Conservation (phyloP, 805 yeast genomes). For the Hanseniaspora taiwanica region DNA sequence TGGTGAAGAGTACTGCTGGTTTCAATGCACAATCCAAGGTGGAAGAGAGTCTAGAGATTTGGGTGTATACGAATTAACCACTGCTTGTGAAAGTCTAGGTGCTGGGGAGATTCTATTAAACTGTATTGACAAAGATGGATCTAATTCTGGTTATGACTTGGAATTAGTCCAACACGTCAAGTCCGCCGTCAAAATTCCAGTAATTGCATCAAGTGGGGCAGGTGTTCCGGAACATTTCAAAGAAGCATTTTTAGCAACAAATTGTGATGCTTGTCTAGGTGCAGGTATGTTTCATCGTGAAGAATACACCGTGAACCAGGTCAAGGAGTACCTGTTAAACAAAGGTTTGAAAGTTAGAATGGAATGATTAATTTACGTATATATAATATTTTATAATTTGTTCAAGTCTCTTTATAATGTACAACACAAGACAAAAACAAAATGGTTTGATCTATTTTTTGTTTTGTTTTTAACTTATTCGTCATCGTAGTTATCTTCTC, state of each 20-base stretch:
- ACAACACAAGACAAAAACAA: neutral
- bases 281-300: constrained; percentile 98
- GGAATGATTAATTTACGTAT: constrained; percentile 22
- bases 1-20: constrained; percentile 83
- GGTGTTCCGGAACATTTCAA: constrained; percentile 85
- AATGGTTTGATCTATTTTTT: neutral
- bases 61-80: constrained; percentile 82
- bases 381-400: neutral
- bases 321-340: constrained; percentile 50
- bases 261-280: constrained; percentile 93
- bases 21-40: constrained; percentile 91
- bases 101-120: constrained; percentile 92
- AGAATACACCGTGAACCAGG: constrained; percentile 78
- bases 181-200: constrained; percentile 69
- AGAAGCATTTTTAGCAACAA: constrained; percentile 71
- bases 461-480: constrained; percentile 27
- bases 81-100: constrained; percentile 83
- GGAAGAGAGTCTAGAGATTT: constrained; percentile 84
- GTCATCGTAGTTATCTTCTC: constrained; percentile 38
- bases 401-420: neutral
- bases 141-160: constrained; percentile 85
- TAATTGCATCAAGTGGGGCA: constrained; percentile 96
- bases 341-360: constrained; percentile 64
- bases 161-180: constrained; percentile 76
- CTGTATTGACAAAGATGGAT: constrained; percentile 94